Evolutionary conservation across 495 filamentous ascomycete genomes (phyloP), one percentile per base, ranked within the genome.

Genomic region (Cairneyella variabilis): DNA sequence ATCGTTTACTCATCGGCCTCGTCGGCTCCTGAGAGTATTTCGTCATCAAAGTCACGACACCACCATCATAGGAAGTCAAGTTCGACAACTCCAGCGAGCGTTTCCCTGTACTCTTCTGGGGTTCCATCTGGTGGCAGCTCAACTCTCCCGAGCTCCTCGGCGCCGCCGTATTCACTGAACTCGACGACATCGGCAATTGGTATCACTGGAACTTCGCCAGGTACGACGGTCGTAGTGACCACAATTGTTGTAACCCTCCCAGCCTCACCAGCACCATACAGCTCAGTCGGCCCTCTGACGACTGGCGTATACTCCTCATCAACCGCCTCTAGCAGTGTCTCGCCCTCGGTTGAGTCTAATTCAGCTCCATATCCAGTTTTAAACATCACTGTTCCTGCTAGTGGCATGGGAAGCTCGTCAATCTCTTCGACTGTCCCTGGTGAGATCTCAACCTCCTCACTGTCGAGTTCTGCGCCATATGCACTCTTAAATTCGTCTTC

Each of bases 331-430:
- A 34, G 51, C 14, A 47, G 25, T 17, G 4, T 42, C 14, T 45
- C 40, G 9, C 36, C 50, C 2, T n/a, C n/a, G n/a, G n/a, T n/a
- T n/a, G n/a, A n/a, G n/a, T 36, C 41, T 12, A 54, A 22, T 30
- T 47, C 21, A 38, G 32, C n/a, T 12, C 51, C 40, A 25, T 53
- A 53, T 20, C 40, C 51, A 4, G 40, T 39, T 22, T 51, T 25
- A 16, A 53, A 53, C 27, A 17, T 34, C 3, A 44, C 37, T 14
- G 16, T n/a, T 9, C 16, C 21, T 3, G 20, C 17, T 20, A 26
- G 34, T 23, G 26, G 22, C 23, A 52, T 23, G 2, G 23, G 4
- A 12, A 52, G 10, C 16, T 37, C 30, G 6, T 38, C 32, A 10
- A 21, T 21, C 22, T 11, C 28, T 37, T 21, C 22, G n/a, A 14